Conservation (phyloP, 805 yeast genomes). For the Saturnispora zaruensis region DNA sequence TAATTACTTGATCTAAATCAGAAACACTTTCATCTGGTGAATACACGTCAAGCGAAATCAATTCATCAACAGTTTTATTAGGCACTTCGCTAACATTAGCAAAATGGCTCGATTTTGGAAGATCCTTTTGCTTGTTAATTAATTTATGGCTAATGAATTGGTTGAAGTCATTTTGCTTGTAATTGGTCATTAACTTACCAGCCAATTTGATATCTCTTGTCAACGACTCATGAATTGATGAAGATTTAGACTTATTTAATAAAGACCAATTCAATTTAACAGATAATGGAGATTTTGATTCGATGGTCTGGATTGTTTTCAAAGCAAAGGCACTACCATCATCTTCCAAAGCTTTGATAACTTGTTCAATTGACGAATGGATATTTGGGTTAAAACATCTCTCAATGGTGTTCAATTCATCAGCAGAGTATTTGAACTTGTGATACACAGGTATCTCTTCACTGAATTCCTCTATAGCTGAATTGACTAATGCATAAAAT, state of each 20-base stretch:
- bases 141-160: conserved; percentile 46
- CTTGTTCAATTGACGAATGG: conserved; percentile 41
- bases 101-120: conserved; percentile 12
- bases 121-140: conserved; percentile 32
- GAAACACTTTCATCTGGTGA: conserved; percentile 17
- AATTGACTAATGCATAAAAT: conserved; percentile 51
- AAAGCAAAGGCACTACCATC: conserved; percentile 62
- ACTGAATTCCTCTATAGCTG: conserved; percentile 70
- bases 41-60: conserved; percentile 21
- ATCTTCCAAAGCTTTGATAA: conserved; percentile 42
- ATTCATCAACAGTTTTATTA: conserved; percentile 51
- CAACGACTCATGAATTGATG: conserved; percentile 57
- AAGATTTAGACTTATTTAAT: conserved; percentile 49
- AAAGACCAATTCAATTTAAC: conserved; percentile 63
- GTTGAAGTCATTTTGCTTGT: conserved; percentile 39
- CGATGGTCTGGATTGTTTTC: conserved; percentile 45
- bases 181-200: conserved; percentile 56
- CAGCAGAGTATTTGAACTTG: conserved; percentile 46
- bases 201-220: conserved; percentile 71
- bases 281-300: conserved; percentile 69
- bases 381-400: conserved; percentile 45
- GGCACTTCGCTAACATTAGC: conserved; percentile 60
- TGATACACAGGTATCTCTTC: conserved; percentile 57
- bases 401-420: conserved; percentile 59
- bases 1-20: conserved; percentile 17